Base-by-base conservation (phyloP, 441 rosid species). In the Gossypium davidsonii region DNA sequence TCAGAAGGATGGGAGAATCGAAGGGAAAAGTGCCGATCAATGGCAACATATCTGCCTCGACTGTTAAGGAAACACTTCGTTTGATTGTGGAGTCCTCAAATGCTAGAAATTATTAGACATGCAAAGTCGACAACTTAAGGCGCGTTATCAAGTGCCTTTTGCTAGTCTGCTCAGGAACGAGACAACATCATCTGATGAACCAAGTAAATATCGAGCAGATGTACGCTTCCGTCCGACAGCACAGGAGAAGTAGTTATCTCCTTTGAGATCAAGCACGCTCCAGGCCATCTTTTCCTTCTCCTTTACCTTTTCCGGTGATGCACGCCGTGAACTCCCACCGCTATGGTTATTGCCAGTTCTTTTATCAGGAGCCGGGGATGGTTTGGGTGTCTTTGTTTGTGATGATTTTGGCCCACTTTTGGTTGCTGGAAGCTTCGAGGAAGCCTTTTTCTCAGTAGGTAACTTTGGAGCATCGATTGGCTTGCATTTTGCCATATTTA, bases 181-280 rank as follows among this genome's bases (percentile, higher is more conserved):
- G 34, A 91, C 97, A 0, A 91, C 97, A 28, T 91, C 94, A 25
- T 93, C 97, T 0, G 99, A 87, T 6, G 99, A 89, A n/a, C 76
- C 81, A 21, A 93, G 85, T 42, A 79, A 70, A 74, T 90, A 96
- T 6, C 98, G 87, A 67, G 99, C 99, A 74, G 56, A 87, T 4
- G 99, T 88, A 2, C 94, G 92, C 11, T 82, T 83, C 73, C 99
- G 85, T n/a, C 97, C 97, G 5, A 96, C 99, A 1, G 99, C 85
- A 58, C 98, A 91, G 6, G 99, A 96, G 87, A 96, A 96, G 85
- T 96, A 96, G 74, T 96, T 92, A 52, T 93, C 97, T 67, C 89
- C 91, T 81, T 91, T 96, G 75, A 96, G 98, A 85, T 96, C 99
- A 53, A 96, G 99, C 79, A 96, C 98, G 48, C 88, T 93, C 96